Percentiles rank a stretch among this genome's conserved stretches.
Conservation (phyloP, 1,139 yeast species). For the Yamadazyma oceani region DNA sequence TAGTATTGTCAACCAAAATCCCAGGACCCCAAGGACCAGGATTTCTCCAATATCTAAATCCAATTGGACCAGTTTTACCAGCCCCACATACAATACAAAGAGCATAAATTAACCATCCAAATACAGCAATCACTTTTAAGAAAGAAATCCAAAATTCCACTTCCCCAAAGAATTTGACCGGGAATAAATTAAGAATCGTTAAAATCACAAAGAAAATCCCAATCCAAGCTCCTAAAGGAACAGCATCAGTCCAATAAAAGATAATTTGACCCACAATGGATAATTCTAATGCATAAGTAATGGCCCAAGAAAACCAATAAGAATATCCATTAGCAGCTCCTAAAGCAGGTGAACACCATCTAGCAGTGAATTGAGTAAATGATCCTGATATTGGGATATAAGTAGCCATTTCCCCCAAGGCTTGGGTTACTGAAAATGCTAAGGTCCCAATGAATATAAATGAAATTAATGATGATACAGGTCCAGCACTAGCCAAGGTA, state of each 20-base stretch:
- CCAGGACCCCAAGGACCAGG: slow-evolving; percentile 89
- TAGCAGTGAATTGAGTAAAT: slow-evolving; percentile 52
- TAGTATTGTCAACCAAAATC: slow-evolving; percentile 39
- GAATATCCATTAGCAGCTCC: slow-evolving; percentile 84
- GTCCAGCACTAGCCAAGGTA: slow-evolving; percentile 63
- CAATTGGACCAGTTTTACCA: slow-evolving; percentile 67
- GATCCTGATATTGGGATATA: slow-evolving; percentile 69
- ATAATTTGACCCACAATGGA: slow-evolving; percentile 79
- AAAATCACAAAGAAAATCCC: slow-evolving; percentile 55
- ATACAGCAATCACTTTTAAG: slow-evolving; percentile 66
- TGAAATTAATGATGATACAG: slow-evolving; percentile 66
- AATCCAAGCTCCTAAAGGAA: slow-evolving; percentile 79
- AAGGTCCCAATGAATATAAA: slow-evolving; percentile 66
- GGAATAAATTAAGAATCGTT: slow-evolving; percentile 36
- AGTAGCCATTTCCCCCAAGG: slow-evolving; percentile 77
- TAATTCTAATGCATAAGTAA: slow-evolving; percentile 78
- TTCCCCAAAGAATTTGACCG: slow-evolving; percentile 48
- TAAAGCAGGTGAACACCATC: slow-evolving; percentile 68
- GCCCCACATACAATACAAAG: slow-evolving; percentile 75
- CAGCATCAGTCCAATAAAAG: slow-evolving; percentile 70
- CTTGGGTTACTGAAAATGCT: slow-evolving; percentile 64
- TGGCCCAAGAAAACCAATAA: slow-evolving; percentile 88
- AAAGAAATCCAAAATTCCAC: slow-evolving; percentile 55
- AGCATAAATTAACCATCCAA: slow-evolving; percentile 70
- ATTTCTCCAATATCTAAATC: slow-evolving; percentile 87